Base-by-base conservation (phyloP, 2,329 filamentous ascomycete species). In the Ascocoryne sarcoides region DNA sequence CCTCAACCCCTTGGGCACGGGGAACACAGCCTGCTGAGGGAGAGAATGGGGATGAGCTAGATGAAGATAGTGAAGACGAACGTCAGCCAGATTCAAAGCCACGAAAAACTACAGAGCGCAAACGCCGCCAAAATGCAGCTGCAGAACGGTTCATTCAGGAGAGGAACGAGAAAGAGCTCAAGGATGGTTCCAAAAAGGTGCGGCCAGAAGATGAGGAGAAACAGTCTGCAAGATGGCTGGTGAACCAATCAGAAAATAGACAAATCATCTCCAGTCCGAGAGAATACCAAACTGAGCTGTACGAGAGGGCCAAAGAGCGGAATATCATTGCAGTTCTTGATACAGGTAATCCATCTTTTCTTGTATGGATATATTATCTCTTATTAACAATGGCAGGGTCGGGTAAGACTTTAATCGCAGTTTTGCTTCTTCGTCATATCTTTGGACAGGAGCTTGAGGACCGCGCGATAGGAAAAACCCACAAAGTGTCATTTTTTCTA, bases 351-450 rank as follows among this genome's bases (percentile, higher is more conserved):
- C 37, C 7, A 37, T 21, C n/a, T n/a, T 2, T 8, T 31, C 15
- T 16, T 9, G n/a, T n/a, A n/a, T n/a, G 5, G 12, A 10, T 18
- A 20, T 12, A n/a, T 18, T 5, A 5, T 7, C 14, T n/a, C 23
- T 34, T n/a, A 15, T 33, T 40, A 32, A 52, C 52, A 37, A 49
- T 18, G 30, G 15, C 43, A 81, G 84, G 92, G 10, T 88, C 87
- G 3, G 92, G 92, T 2, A 98, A 98, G 64, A 98, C 92, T 0
- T 69, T 95, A n/a, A 95, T 98, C 52, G 89, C 92, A 0, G 88
- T 86, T 1, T 71, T 96, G 2, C 70, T 98, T 4, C 71, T 96
- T 17, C 77, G 80, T 29, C 76, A 93, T 59, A 71, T 77, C 8
- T 71, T 96, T 20, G 77, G 87, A 29, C 68, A 81, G 44, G 92